Conservation (phyloP, 2,329 filamentous ascomycete genomes). For the Aspergillus quadrilineatus region DNA sequence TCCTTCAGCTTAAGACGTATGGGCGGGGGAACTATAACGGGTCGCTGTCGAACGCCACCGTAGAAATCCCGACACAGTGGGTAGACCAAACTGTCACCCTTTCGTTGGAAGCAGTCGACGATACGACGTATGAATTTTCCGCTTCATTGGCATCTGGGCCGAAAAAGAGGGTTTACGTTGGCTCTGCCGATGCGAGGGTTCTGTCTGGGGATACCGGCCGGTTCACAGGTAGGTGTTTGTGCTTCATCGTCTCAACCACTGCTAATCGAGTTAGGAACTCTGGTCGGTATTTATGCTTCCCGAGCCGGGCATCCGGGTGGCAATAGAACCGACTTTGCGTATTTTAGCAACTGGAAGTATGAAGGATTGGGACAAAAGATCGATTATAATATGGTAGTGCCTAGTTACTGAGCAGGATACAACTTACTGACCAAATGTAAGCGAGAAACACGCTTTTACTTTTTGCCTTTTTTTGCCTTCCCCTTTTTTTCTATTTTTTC, state of each 20-base stretch:
- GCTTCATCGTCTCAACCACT: background rate
- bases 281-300: conserved; percentile 7
- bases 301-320: background rate
- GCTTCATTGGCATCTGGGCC: background rate
- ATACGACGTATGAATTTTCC: conserved; percentile 3
- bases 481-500: background rate
- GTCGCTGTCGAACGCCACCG: background rate
- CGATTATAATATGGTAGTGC: conserved; percentile 5
- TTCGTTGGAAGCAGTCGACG: conserved; percentile 1
- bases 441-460: background rate
- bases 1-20: background rate
- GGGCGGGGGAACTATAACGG: conserved; percentile 6
- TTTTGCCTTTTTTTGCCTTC: too few relatives aligned
- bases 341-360: conserved; percentile 11
- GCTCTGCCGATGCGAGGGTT: background rate
- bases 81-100: background rate
- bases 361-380: conserved; percentile 11
- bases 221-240: conserved; percentile 9
- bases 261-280: background rate
- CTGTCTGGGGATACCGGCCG: conserved; percentile 9
- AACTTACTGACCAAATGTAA: background rate
- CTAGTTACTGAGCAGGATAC: background rate
- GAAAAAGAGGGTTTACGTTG: background rate
- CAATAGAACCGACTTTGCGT: background rate
- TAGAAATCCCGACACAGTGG: background rate